Evolutionary conservation across 2,329 filamentous ascomycete genomes (phyloP).

Genomic region (Neofusicoccum parvum): DNA sequence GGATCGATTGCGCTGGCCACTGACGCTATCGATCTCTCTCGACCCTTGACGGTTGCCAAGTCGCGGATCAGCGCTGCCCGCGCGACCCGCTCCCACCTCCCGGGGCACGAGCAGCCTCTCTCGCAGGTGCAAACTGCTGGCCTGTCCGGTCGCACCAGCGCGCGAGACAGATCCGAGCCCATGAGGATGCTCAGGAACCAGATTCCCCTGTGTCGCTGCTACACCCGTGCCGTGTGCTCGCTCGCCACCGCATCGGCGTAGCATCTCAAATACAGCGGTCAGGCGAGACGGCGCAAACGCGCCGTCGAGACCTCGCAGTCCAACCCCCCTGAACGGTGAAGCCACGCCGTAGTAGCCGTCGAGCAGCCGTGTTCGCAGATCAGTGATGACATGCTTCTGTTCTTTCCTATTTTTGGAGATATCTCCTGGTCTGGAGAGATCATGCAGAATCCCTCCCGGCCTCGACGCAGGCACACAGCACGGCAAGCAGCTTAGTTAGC

Average conservation of each 20-base stretch:
- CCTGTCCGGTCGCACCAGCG: neutral
- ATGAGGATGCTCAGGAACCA: slow-evolving; percentile 4
- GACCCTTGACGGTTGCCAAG: slow-evolving; percentile 17
- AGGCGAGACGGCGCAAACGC: neutral
- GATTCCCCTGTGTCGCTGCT: slow-evolving; percentile 10
- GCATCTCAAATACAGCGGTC: slow-evolving; percentile 4
- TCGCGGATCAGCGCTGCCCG: slow-evolving; percentile 10
- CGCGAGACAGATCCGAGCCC: slow-evolving; percentile 17
- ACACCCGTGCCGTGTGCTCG: slow-evolving; percentile 7
- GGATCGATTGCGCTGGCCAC: slow-evolving; percentile 8
- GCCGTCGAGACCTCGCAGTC: neutral
- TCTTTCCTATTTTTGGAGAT: slow-evolving; percentile 12
- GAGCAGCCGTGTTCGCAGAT: slow-evolving; percentile 1
- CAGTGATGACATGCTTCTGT: slow-evolving; percentile 2
- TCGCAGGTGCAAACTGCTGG: slow-evolving; percentile 9
- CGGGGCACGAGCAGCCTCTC: neutral
- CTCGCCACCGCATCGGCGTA: neutral
- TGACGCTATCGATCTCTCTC: slow-evolving; percentile 14
- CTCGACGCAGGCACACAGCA: slow-evolving; percentile 7
- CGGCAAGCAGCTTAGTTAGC: neutral
- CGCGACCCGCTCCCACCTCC: neutral
- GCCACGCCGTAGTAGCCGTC: neutral
- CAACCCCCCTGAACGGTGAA: neutral
- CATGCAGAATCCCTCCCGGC: neutral
- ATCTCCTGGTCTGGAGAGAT: slow-evolving; percentile 15